Conservation (phyloP, 2,329 filamentous ascomycete genomes). For the Fusarium gaditjirri region DNA sequence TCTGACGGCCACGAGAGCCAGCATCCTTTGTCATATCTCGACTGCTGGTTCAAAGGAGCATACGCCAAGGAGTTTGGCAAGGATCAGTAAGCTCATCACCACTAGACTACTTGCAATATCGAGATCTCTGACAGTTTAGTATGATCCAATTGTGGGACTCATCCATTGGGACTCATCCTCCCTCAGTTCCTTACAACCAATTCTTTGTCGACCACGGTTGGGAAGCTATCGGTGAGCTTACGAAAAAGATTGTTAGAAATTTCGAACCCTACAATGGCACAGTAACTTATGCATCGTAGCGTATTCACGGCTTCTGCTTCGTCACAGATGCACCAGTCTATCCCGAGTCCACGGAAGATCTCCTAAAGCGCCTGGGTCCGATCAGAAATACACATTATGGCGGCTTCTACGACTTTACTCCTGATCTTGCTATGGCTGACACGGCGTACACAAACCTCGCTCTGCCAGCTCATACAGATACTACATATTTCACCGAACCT, state of each 20-base stretch:
- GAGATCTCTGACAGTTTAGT: constrained; percentile 25
- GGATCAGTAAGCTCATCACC: constrained; percentile 34
- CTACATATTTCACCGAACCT: constrained; percentile 94
- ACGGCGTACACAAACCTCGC: constrained; percentile 90
- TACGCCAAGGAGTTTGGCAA: constrained; percentile 28
- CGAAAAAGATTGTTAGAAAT: constrained; percentile 69
- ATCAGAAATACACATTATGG: constrained; percentile 94
- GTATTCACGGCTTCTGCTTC: constrained; percentile 79
- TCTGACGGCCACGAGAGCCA: constrained; percentile 74
- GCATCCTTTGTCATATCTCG: constrained; percentile 65
- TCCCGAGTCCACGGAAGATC: constrained; percentile 41
- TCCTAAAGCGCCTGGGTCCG: constrained; percentile 79
- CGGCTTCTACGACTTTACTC: constrained; percentile 82
- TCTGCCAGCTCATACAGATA: constrained; percentile 90
- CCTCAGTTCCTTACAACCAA: constrained; percentile 68
- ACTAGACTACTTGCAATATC: background rate
- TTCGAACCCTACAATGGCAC: background rate
- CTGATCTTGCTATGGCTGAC: constrained; percentile 87
- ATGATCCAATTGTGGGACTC: constrained; percentile 41
- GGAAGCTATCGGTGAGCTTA: constrained; percentile 68
- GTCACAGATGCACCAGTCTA: constrained; percentile 71
- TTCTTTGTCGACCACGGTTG: constrained; percentile 62
- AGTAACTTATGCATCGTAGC: constrained; percentile 56
- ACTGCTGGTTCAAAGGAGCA: constrained; percentile 33
- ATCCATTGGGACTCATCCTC: constrained; percentile 57